Evolutionary conservation across 441 rosid species (phyloP).

Genomic region (Populus hybrid): DNA sequence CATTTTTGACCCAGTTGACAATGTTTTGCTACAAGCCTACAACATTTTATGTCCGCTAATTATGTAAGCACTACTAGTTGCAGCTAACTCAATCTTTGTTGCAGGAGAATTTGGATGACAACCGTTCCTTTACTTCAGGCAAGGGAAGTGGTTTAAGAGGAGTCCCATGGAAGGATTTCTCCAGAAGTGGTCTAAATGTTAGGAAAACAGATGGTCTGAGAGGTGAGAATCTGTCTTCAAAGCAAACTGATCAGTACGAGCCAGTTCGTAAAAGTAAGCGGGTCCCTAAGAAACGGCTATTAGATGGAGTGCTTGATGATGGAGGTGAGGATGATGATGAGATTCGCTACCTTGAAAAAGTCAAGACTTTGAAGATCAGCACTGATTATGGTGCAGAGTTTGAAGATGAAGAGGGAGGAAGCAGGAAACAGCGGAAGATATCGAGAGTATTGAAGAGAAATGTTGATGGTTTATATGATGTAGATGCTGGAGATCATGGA

Average conservation of each 20-base stretch:
- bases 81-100: background rate
- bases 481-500: conserved; percentile 36
- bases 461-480: conserved; percentile 36
- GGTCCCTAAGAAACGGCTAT: conserved; percentile 58
- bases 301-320: conserved; percentile 61
- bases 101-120: conserved; percentile 63
- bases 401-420: conserved; percentile 42
- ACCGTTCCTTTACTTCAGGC: conserved; percentile 40
- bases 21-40: background rate
- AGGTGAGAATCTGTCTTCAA: conserved; percentile 34
- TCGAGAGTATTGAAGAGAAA: conserved; percentile 50
- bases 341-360: conserved; percentile 70
- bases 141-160: conserved; percentile 61
- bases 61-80: conserved; percentile 1
- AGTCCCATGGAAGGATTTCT: conserved; percentile 65
- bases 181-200: conserved; percentile 42
- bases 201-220: conserved; percentile 35
- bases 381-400: conserved; percentile 28
- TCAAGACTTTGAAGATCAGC: conserved; percentile 45
- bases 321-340: conserved; percentile 67
- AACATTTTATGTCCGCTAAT: background rate
- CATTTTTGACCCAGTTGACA: background rate
- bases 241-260: conserved; percentile 43
- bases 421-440: conserved; percentile 57
- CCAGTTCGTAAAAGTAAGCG: conserved; percentile 80